Conservation (phyloP, 2,329 filamentous ascomycete genomes). For the Beauveria scarabaeidicola region DNA sequence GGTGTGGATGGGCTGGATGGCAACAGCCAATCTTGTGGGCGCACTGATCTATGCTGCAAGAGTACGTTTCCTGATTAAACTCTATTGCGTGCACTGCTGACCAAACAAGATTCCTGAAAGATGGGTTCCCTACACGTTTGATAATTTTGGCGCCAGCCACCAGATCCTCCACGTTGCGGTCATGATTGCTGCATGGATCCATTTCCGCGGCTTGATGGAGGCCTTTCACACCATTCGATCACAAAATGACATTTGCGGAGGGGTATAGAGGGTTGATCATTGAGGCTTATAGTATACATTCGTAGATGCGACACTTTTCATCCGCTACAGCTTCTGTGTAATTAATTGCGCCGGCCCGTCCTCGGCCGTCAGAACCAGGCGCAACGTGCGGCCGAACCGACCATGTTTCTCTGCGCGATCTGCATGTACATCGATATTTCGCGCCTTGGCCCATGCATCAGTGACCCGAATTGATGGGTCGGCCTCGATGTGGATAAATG, state of each 20-base stretch:
- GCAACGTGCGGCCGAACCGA: not conserved
- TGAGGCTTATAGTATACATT: not conserved
- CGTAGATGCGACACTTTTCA: not conserved
- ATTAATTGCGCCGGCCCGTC: not conserved
- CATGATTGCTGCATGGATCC: constrained; percentile 9
- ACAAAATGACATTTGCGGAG: not conserved
- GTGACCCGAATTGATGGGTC: constrained; percentile 5
- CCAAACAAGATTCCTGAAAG: constrained; percentile 8
- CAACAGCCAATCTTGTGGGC: constrained; percentile 12
- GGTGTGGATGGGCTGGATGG: constrained; percentile 13
- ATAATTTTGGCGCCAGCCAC: constrained; percentile 12
- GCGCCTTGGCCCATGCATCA: not conserved
- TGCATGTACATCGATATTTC: not conserved
- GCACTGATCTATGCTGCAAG: constrained; percentile 11
- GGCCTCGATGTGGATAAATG: constrained; percentile 5
- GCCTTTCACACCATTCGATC: not conserved
- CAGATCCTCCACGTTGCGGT: constrained; percentile 11
- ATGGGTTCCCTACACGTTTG: constrained; percentile 11
- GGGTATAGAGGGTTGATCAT: not conserved
- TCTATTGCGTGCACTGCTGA: not conserved
- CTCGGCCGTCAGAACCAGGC: not conserved
- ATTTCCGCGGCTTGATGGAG: not conserved
- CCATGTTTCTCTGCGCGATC: constrained; percentile 1
- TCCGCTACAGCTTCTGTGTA: constrained; percentile 1
- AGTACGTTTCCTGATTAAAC: not conserved